A percentile compares a stretch with the other conserved stretches of the same genome.
These are phyloP conservation scores for Lichtheimia ramosa DNA, from an alignment of 371 early-diverging fungal genomes.

Conservation along the genomic window DNA sequence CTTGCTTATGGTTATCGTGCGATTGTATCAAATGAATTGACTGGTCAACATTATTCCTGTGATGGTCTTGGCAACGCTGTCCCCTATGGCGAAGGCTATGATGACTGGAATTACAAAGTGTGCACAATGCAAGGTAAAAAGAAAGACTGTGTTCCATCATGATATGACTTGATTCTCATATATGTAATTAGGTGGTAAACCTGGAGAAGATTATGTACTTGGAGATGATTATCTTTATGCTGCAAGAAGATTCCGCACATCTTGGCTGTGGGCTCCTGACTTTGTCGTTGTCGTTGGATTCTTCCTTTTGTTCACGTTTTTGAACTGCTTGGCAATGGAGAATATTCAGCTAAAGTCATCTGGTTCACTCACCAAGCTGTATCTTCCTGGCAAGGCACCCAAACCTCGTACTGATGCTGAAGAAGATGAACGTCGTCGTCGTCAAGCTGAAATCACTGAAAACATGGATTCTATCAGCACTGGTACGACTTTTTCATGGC, in stretches of 20 bases:
- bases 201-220: slow-evolving; percentile 46
- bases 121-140: slow-evolving; percentile 58
- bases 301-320: slow-evolving; percentile 38
- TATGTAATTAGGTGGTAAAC: no score
- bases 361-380: slow-evolving; percentile 51
- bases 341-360: slow-evolving; percentile 30
- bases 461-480: slow-evolving; percentile 24
- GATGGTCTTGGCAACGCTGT: slow-evolving; percentile 41
- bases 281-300: slow-evolving; percentile 49
- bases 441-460: slow-evolving; percentile 25
- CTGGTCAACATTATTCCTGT: slow-evolving; percentile 31
- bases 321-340: slow-evolving; percentile 43
- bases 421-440: slow-evolving; percentile 21
- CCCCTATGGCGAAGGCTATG: slow-evolving; percentile 46
- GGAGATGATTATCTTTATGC: slow-evolving; percentile 53
- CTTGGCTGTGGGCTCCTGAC: slow-evolving; percentile 49
- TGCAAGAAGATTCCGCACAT: slow-evolving; percentile 29
- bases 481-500: slow-evolving; percentile 55
- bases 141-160: no score
- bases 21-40: slow-evolving; percentile 66
- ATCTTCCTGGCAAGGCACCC: slow-evolving; percentile 29
- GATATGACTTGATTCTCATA: no score
- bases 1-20: slow-evolving; percentile 27
- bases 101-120: slow-evolving; percentile 47
- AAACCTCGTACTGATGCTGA: slow-evolving; percentile 20